These are phyloP conservation scores for Phaeophleospora eucalypticola DNA, from an alignment of 2,329 filamentous ascomycete species.

Conservation along the genomic window DNA sequence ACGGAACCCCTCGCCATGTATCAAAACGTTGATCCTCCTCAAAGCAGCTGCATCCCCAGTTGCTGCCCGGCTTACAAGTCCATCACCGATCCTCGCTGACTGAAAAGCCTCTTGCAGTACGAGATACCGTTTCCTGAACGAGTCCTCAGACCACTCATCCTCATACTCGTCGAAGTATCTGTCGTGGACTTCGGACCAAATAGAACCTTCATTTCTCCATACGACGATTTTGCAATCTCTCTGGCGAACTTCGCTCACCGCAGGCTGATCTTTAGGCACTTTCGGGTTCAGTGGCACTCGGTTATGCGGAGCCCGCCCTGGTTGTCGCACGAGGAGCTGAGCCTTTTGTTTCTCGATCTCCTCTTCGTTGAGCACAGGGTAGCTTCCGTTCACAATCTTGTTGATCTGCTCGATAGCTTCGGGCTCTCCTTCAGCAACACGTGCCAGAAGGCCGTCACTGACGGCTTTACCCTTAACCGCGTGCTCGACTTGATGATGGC, in stretches of 20 bases:
- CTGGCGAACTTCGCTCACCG: not conserved
- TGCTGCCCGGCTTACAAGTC: not conserved
- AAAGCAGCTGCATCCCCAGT: not conserved
- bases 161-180: not conserved
- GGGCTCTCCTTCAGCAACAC: not conserved
- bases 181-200: not conserved
- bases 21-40: not conserved
- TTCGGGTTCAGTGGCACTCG: not conserved
- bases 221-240: not conserved
- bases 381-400: not conserved
- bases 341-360: not conserved
- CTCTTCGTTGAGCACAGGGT: not conserved
- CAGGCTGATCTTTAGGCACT: not conserved
- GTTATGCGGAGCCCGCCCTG: not conserved
- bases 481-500: not conserved
- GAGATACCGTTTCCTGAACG: not conserved
- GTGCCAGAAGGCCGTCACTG: not conserved
- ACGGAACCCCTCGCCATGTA: not conserved
- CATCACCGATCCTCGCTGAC: not conserved
- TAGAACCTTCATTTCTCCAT: not conserved
- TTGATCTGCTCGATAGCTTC: not conserved
- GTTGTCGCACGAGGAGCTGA: not conserved
- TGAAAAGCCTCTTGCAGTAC: not conserved
- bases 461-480: not conserved
- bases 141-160: not conserved